These are phyloP conservation scores for Ogataea kodamae DNA, from an alignment of 805 yeast species.

Conservation along the genomic window DNA sequence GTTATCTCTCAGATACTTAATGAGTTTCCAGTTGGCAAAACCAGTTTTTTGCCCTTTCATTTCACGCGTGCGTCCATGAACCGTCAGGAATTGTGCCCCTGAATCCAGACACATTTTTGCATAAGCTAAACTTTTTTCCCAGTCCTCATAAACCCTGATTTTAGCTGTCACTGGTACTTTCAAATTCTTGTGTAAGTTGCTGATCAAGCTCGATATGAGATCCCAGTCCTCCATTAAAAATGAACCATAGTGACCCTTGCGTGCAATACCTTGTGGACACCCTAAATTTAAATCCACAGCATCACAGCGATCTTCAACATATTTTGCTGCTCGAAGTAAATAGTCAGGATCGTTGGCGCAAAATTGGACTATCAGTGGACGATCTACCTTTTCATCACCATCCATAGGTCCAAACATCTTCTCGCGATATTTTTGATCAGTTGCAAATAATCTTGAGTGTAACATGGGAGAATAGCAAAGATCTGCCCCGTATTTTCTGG, in stretches of 20 bases:
- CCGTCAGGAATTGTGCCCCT: constrained; percentile 93
- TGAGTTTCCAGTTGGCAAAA: constrained; percentile 85
- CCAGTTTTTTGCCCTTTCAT: constrained; percentile 98
- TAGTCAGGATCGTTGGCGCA: constrained; percentile 95
- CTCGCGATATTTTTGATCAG: constrained; percentile 72
- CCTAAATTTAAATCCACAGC: constrained; percentile 96
- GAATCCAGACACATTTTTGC: constrained; percentile 87
- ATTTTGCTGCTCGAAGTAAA: constrained; percentile 73
- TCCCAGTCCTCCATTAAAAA: constrained; percentile 98
- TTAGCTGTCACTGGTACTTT: constrained; percentile 93
- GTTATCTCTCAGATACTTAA: constrained; percentile 72
- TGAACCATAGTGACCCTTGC: constrained; percentile 91
- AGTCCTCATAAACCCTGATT: constrained; percentile 82
- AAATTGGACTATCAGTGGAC: constrained; percentile 91
- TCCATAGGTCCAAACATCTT: constrained; percentile 72
- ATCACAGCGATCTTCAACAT: constrained; percentile 81
- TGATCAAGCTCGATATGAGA: constrained; percentile 66
- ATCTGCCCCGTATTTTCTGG: constrained; percentile 87
- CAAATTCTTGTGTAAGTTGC: constrained; percentile 67
- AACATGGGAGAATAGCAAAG: constrained; percentile 96
- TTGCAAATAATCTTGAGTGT: constrained; percentile 87
- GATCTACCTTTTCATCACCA: constrained; percentile 64
- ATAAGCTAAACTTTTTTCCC: constrained; percentile 77
- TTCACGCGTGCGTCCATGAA: constrained; percentile 94
- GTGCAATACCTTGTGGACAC: constrained; percentile 97